phyloP scores from a whole-genome alignment of 805 yeast species.

The Sugiyamaella qingdaonensis region DNA sequence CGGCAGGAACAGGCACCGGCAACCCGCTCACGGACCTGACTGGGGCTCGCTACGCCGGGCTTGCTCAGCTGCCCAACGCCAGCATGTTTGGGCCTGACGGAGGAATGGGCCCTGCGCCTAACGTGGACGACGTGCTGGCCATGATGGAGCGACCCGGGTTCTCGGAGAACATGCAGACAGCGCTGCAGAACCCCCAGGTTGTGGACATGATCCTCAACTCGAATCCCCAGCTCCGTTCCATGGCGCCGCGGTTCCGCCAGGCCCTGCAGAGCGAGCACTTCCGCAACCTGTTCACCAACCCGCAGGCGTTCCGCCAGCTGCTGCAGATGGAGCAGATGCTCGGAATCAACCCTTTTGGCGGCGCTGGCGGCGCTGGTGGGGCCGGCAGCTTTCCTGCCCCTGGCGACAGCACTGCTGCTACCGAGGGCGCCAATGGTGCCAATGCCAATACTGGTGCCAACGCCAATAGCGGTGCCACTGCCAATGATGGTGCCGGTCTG shows the following conservation, averaged over 20 bases:
- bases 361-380: conserved; percentile 33
- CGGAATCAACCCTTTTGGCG: conserved; percentile 40
- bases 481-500: conserved; percentile 15
- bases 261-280: conserved; percentile 80
- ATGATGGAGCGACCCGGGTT: conserved; percentile 80
- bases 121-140: conserved; percentile 65
- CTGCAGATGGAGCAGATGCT: conserved; percentile 62
- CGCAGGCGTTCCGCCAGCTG: conserved; percentile 78
- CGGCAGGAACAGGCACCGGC: conserved; percentile 84
- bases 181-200: conserved; percentile 86
- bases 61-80: conserved; percentile 79
- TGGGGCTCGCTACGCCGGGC: conserved; percentile 94
- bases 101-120: conserved; percentile 76
- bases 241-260: conserved; percentile 88
- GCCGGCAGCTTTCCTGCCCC: conserved; percentile 33
- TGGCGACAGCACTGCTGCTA: conserved; percentile 19
- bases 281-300: conserved; percentile 76
- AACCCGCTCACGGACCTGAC: conserved; percentile 91
- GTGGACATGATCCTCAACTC: conserved; percentile 74
- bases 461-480: conserved; percentile 14
- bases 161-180: conserved; percentile 75
- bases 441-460: conserved; percentile 19
- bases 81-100: conserved; percentile 93
- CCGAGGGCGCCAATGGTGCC: conserved; percentile 11
- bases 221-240: conserved; percentile 70